Evolutionary conservation across 2,329 filamentous ascomycete genomes (phyloP).

Genomic region (Metarhizium anisopliae): DNA sequence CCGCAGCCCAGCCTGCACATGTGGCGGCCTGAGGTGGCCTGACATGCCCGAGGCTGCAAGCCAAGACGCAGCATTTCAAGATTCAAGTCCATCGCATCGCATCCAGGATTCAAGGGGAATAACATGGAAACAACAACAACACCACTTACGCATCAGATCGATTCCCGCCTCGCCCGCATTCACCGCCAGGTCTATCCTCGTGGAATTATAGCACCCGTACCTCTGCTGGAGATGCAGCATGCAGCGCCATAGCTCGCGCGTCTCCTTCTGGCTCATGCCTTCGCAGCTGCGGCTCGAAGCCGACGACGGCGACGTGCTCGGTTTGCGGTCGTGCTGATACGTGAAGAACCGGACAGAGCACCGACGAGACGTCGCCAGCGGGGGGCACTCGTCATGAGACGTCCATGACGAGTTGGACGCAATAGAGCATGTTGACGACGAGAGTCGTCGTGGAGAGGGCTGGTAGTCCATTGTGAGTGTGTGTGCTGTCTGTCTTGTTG

Average conservation of each 20-base stretch:
- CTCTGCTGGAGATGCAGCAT: constrained; percentile 39
- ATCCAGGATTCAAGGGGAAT: neutral
- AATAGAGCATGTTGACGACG: constrained; percentile 4
- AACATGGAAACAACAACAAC: neutral
- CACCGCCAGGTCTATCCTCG: constrained; percentile 37
- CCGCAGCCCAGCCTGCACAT: too few relatives aligned
- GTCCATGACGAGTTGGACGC: constrained; percentile 2
- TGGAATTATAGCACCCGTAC: constrained; percentile 41
- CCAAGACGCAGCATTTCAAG: neutral
- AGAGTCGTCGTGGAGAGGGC: neutral
- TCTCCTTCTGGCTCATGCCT: constrained; percentile 28
- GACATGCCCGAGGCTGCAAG: neutral
- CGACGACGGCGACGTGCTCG: constrained; percentile 8
- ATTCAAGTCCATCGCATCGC: too few relatives aligned
- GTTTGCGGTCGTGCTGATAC: constrained; percentile 3
- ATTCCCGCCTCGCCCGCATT: constrained; percentile 29
- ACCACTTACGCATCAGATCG: constrained; percentile 34
- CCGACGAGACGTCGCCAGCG: constrained; percentile 15
- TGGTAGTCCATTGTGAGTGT: neutral
- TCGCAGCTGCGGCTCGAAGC: constrained; percentile 20
- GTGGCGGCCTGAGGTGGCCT: too few relatives aligned
- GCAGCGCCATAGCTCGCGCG: constrained; percentile 34
- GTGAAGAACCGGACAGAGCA: constrained; percentile 10
- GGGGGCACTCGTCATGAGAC: constrained; percentile 1
- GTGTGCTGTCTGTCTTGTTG: too few relatives aligned